Evolutionary conservation across 257 asterid species (phyloP).

Genomic region (Craterostigma plantagineum): DNA sequence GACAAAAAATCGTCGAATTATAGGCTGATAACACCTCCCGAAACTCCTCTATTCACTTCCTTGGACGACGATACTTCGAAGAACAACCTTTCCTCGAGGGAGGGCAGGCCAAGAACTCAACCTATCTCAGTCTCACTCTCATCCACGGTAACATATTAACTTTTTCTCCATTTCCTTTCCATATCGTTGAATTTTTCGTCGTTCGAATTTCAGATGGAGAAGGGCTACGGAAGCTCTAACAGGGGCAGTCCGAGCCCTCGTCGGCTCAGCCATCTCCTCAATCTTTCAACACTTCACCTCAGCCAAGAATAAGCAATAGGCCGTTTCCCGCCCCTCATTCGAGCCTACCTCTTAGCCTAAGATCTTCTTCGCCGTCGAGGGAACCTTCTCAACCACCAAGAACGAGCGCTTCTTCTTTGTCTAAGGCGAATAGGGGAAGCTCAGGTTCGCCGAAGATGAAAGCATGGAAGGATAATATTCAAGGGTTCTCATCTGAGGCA

Average conservation of each 20-base stretch:
- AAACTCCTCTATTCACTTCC: slow-evolving; percentile 81
- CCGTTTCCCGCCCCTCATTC: slow-evolving; percentile 47
- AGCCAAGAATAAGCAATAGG: slow-evolving; percentile 54
- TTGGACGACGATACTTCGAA: slow-evolving; percentile 96
- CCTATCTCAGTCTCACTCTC: slow-evolving; percentile 73
- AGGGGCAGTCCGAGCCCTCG: slow-evolving; percentile 86
- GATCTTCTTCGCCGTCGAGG: slow-evolving; percentile 69
- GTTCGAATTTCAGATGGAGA: slow-evolving; percentile 67
- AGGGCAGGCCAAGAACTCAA: slow-evolving; percentile 86
- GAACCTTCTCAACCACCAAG: slow-evolving; percentile 40
- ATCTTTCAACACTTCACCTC: slow-evolving; percentile 30
- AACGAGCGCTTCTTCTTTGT: too few relatives aligned
- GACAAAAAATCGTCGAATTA: slow-evolving; percentile 4
- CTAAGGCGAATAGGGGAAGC: slow-evolving; percentile 55
- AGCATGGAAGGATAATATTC: slow-evolving; percentile 76
- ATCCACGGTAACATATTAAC: slow-evolving; percentile 30
- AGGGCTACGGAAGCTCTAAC: slow-evolving; percentile 37
- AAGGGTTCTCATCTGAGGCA: slow-evolving; percentile 73
- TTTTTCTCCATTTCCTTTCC: neutral
- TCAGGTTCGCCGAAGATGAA: slow-evolving; percentile 70
- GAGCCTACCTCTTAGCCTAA: slow-evolving; percentile 59
- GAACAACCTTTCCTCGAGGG: slow-evolving; percentile 44
- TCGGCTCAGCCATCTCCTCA: slow-evolving; percentile 73
- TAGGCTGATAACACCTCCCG: slow-evolving; percentile 98
- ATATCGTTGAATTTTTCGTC: slow-evolving; percentile 7